Evolutionary conservation across 176 grass and related monocot species (phyloP).

Genomic region (Avena eriantha): DNA sequence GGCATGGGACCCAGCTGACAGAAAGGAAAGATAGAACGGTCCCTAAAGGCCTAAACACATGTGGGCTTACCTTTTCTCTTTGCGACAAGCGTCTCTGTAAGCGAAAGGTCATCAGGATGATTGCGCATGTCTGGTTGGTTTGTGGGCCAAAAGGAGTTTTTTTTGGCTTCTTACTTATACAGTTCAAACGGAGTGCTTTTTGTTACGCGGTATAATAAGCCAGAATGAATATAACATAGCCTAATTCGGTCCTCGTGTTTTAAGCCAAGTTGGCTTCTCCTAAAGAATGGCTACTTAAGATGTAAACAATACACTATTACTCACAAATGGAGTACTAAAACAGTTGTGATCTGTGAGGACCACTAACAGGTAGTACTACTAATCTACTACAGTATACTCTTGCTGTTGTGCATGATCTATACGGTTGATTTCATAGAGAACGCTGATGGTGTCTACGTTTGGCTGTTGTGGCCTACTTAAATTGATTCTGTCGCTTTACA

Average conservation of each 20-base stretch:
- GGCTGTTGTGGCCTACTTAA: constrained; percentile 28
- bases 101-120: not conserved
- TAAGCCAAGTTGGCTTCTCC: not conserved
- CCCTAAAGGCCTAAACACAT: not conserved
- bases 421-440: not conserved
- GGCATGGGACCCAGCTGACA: not conserved
- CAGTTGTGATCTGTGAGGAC: constrained; percentile 30
- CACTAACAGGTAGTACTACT: constrained; percentile 10
- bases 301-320: not conserved
- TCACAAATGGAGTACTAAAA: not conserved
- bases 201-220: not conserved
- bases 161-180: not conserved
- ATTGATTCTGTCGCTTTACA: constrained; percentile 14
- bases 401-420: constrained; percentile 14
- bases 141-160: constrained; percentile 3
- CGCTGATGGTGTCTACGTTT: constrained; percentile 22
- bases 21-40: not conserved
- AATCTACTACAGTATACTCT: not conserved
- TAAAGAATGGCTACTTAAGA: not conserved
- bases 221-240: not conserved
- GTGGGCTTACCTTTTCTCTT: not conserved
- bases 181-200: not conserved
- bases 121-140: not conserved
- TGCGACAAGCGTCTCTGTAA: not conserved
- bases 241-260: not conserved